Percentiles rank a stretch among this genome's conserved stretches.
Evolutionary conservation across 441 rosid genomes (phyloP).

Genomic region (Flueggea neowawraea): DNA sequence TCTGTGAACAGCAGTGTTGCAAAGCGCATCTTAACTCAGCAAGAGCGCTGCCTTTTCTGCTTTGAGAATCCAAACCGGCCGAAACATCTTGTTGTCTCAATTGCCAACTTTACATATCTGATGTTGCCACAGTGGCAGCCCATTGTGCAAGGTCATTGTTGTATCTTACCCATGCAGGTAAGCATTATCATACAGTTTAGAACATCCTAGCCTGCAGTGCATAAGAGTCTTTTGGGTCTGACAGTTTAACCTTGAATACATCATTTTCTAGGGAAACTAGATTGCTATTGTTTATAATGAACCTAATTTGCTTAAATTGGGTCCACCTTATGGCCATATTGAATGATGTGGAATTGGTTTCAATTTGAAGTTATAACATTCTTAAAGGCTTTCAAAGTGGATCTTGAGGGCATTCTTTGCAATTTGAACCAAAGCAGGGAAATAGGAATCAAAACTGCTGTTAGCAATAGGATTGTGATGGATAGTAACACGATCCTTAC

Average conservation of each 20-base stretch:
- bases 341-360: too few species aligned
- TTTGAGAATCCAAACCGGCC: constrained; percentile 89
- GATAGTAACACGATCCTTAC: too few species aligned
- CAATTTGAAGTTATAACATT: too few species aligned
- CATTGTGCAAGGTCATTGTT: constrained; percentile 86
- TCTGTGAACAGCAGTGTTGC: constrained; percentile 34
- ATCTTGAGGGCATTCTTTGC: background rate
- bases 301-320: too few species aligned
- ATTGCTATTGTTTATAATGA: too few species aligned
- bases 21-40: constrained; percentile 72
- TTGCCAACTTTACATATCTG: constrained; percentile 83
- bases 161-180: constrained; percentile 82
- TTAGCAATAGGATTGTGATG: too few species aligned
- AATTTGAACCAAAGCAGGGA: too few species aligned
- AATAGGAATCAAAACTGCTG: too few species aligned
- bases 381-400: background rate
- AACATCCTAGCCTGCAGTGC: background rate
- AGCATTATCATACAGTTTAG: background rate
- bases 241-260: background rate
- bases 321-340: too few species aligned
- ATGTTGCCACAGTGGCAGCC: constrained; percentile 80
- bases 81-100: constrained; percentile 68
- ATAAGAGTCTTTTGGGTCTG: background rate
- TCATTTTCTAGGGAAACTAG: background rate
- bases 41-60: constrained; percentile 88